These are phyloP conservation scores for Hagleromyces aurorensis DNA, from an alignment of 805 yeast species.

Conservation along the genomic window DNA sequence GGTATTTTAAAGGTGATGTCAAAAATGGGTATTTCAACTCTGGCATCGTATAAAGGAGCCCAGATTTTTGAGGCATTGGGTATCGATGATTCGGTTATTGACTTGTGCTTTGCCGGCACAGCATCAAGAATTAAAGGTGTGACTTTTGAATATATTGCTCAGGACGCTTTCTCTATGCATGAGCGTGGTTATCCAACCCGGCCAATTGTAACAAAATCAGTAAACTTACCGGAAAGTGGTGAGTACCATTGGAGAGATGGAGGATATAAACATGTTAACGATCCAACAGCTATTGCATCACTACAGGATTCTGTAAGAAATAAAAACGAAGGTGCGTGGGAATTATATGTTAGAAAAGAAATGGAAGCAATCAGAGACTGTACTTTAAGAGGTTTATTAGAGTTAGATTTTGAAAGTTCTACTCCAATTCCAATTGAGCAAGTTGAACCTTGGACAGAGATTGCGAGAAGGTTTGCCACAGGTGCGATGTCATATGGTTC, in stretches of 20 bases:
- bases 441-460: slow-evolving; percentile 99
- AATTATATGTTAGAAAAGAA: slow-evolving; percentile 81
- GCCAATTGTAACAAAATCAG: slow-evolving; percentile 57
- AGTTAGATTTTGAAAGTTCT: slow-evolving; percentile 70
- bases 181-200: slow-evolving; percentile 86
- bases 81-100: slow-evolving; percentile 89
- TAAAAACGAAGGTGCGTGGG: slow-evolving; percentile 90
- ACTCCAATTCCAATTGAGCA: slow-evolving; percentile 87
- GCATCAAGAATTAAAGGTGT: slow-evolving; percentile 95
- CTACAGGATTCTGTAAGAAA: slow-evolving; percentile 98
- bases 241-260: slow-evolving; percentile 99
- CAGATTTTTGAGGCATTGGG: slow-evolving; percentile 97
- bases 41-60: slow-evolving; percentile 98
- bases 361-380: slow-evolving; percentile 87
- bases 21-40: slow-evolving; percentile 97
- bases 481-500: slow-evolving; percentile 99
- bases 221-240: slow-evolving; percentile 81
- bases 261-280: slow-evolving; percentile 91
- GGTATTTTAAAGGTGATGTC: slow-evolving; percentile 97
- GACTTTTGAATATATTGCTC: slow-evolving; percentile 92
- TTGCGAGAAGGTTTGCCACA: slow-evolving; percentile 94
- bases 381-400: slow-evolving; percentile 89
- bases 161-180: slow-evolving; percentile 91
- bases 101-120: slow-evolving; percentile 93
- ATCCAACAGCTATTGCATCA: slow-evolving; percentile 89